A percentile compares a stretch with the other conserved stretches of the same genome.
These are phyloP conservation scores for Saccharomycopsis synnaedendra DNA, from an alignment of 805 yeast species.

Conservation along the genomic window DNA sequence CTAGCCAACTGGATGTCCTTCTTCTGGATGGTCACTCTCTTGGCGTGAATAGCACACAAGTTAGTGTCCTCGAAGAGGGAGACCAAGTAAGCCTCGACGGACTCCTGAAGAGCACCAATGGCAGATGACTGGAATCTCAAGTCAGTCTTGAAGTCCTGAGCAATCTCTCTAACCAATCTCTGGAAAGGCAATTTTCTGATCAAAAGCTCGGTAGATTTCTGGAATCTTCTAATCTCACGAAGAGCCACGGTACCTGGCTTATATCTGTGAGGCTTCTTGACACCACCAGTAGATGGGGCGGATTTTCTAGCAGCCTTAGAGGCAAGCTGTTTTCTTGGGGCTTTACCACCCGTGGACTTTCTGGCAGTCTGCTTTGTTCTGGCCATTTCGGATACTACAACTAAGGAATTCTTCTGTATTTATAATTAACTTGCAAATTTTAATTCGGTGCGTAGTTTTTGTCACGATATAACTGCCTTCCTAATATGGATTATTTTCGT, in stretches of 20 bases:
- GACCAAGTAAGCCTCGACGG: slow-evolving; percentile 96
- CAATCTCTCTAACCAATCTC: slow-evolving; percentile 91
- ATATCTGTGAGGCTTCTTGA: slow-evolving; percentile 91
- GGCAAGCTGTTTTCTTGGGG: slow-evolving; percentile 89
- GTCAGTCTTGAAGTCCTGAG: slow-evolving; percentile 88
- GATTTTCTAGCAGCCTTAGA: slow-evolving; percentile 91
- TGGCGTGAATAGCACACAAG: slow-evolving; percentile 97
- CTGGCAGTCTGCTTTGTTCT: slow-evolving; percentile 93
- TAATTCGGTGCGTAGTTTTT: background rate
- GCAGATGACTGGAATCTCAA: slow-evolving; percentile 97
- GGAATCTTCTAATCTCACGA: slow-evolving; percentile 96
- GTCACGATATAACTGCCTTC: background rate
- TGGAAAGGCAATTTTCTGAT: slow-evolving; percentile 97
- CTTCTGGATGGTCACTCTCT: slow-evolving; percentile 97
- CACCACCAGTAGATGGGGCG: slow-evolving; percentile 89
- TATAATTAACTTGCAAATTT: background rate
- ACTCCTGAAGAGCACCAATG: slow-evolving; percentile 95
- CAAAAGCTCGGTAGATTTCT: slow-evolving; percentile 87
- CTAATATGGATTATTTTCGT: no score
- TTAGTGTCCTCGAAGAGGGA: slow-evolving; percentile 96
- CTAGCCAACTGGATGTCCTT: slow-evolving; percentile 97
- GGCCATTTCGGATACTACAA: slow-evolving; percentile 43
- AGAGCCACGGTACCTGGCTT: slow-evolving; percentile 96
- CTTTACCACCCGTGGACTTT: slow-evolving; percentile 93
- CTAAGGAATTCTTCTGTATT: background rate